Conservation (phyloP, 306 rosid species). For the Inga oerstediana region DNA sequence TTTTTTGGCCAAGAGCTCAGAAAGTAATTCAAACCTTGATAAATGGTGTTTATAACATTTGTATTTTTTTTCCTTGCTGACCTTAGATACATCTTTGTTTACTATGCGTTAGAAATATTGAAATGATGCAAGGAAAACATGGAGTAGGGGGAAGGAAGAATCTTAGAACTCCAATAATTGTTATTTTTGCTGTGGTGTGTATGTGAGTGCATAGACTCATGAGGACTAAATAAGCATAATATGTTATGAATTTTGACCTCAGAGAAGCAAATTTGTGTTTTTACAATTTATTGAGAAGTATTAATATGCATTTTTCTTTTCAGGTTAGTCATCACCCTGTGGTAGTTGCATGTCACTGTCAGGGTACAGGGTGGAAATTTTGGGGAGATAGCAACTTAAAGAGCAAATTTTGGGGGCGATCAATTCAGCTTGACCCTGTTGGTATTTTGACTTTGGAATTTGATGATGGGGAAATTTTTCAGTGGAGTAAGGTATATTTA, state of each 20-base stretch:
- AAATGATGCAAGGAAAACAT: not conserved
- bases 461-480: conserved; percentile 92
- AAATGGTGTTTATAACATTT: not conserved
- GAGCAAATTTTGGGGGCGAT: conserved; percentile 99
- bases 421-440: conserved; percentile 96
- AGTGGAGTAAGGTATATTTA: conserved; percentile 85
- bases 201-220: conserved; percentile 7
- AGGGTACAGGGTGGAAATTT: conserved; percentile 95
- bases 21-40: conserved; percentile 50
- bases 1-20: conserved; percentile 38
- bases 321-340: conserved; percentile 99
- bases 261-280: conserved; percentile 5
- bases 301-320: conserved; percentile 37
- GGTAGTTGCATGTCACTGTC: conserved; percentile 92
- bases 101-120: not conserved
- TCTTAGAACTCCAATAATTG: not conserved
- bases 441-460: conserved; percentile 85
- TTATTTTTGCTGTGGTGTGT: not conserved
- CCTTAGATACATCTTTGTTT: not conserved
- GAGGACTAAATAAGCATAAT: conserved; percentile 7
- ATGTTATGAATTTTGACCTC: conserved; percentile 19
- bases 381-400: conserved; percentile 95
- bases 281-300: conserved; percentile 14
- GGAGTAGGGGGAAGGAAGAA: not conserved
- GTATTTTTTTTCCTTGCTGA: not conserved